phyloP scores from a whole-genome alignment of 148 eudicot species.

The Chenopodium formosanum region DNA sequence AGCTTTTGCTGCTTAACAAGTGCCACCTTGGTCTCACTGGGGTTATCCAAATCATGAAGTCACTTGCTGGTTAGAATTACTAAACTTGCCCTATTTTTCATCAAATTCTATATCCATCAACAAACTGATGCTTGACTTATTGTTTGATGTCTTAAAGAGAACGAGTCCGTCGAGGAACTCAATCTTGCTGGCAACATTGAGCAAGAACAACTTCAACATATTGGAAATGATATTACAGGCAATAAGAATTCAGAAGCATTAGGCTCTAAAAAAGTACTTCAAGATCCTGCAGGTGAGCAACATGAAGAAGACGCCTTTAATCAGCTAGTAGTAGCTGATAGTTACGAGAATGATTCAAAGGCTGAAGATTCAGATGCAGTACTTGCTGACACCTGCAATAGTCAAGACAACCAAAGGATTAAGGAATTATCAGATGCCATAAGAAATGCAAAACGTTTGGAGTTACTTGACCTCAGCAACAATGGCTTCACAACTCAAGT shows the following conservation, averaged over 20 bases:
- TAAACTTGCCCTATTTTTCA: neutral
- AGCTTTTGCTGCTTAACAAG: conserved; percentile 54
- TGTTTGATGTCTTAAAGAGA: conserved; percentile 31
- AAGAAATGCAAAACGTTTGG: conserved; percentile 50
- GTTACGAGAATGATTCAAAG: conserved; percentile 48
- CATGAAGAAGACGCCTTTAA: conserved; percentile 20
- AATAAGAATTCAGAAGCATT: conserved; percentile 15
- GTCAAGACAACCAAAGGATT: conserved; percentile 31
- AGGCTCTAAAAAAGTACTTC: conserved; percentile 12
- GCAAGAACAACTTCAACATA: conserved; percentile 30
- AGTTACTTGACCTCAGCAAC: conserved; percentile 67
- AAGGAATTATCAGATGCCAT: conserved; percentile 52
- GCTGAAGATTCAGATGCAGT: conserved; percentile 28
- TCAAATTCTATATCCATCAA: neutral
- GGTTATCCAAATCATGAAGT: conserved; percentile 50
- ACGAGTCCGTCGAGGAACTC: conserved; percentile 72
- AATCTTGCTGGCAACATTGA: conserved; percentile 56
- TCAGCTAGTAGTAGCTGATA: conserved; percentile 72
- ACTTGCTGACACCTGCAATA: conserved; percentile 32
- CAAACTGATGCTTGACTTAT: conserved; percentile 10
- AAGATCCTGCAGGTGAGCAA: conserved; percentile 26
- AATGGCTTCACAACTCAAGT: conserved; percentile 57
- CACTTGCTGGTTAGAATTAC: conserved; percentile 45
- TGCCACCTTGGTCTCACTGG: conserved; percentile 68
- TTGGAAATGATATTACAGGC: neutral